Evolutionary conservation across 2,329 filamentous ascomycete species (phyloP), one percentile per base, ranked within the genome.

Genomic region (Xylaria sp.): DNA sequence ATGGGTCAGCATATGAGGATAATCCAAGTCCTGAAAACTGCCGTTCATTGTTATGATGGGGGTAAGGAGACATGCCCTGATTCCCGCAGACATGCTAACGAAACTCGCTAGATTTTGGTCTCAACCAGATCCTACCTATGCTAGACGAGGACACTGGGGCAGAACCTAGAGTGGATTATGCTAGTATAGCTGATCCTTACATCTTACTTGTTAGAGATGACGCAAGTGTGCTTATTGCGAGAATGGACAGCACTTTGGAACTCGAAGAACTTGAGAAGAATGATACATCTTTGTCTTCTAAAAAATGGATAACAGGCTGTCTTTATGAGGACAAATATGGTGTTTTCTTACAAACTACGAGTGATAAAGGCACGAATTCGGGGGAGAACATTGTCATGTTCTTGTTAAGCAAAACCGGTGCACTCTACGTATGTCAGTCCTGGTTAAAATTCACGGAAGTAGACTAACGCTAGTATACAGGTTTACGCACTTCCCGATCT

Each of bases 41-140:
- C 98, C 72, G 87, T 98, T 23, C 86, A 94, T 62, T 94, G 90
- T 64, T 99, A 97, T 71, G 94, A 98, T 75, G 89, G 89, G 77
- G 89, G 92, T 94, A 77, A 83, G 89, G 82, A 46, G 49, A 57
- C 37, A 37, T 15, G 4, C 25, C 23, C 3, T 7, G 14, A 6
- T 28, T 9, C 19, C 21, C 15, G 33, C 21, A 17, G 33, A 50
- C 3, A 53, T 60, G 37, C 60, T 69, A 43, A 64, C 60, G 31
- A 61, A 54, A 45, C 14, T 70, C 7, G n/a, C 1, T 71, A 92
- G 92, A 96, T 75, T 85, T 99, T 62, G 92, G 90, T 11, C 84
- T 99, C 56, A 89, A 89, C 47, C 94, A 98, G 72, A 98, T 99
- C 57, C 84, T 97, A 52, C 92, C 94, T 0, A 92, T 98, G 85